Evolutionary conservation across 495 filamentous ascomycete genomes (phyloP), one percentile per base, ranked within the genome.

Genomic region (Penicillium taxi): DNA sequence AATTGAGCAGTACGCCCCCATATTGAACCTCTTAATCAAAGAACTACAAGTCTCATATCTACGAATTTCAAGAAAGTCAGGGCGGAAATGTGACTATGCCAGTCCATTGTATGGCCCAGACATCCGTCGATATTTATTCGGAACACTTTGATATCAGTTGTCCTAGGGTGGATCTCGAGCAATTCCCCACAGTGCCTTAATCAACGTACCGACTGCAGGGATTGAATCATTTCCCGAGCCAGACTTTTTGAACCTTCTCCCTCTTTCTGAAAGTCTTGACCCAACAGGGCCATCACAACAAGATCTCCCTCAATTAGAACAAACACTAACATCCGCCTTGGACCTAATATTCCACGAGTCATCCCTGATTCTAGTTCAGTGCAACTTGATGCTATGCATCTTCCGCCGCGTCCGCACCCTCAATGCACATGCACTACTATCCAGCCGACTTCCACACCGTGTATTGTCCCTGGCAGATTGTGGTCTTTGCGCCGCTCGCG

Each of bases 1-100:
- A 31, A 56, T 73, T 16, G 74, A 78, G 63, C 73, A 1, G 64
- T 64, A 7, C 71, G 72, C 2, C 47, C 76, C 3, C 71, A 76
- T 30, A 48, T 66, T 9, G 70, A 77, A 43, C 41, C 44, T 0
- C 32, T 66, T 15, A 37, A 48, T 25, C 26, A 35, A 26, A 42
- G 46, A 25, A 17, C 50, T 17, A 37, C 43, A 37, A 30, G 46
- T 17, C 36, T 50, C 5, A 25, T 37, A 35, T 45, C 7, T 41
- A 35, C 31, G 39, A 39, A 29, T 13, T 6, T 5, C 42, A 8
- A n/a, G n/a, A 9, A 44, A 17, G 6, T 18, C 22, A 33, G 19
- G n/a, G n/a, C n/a, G n/a, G n/a, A n/a, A n/a, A n/a, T n/a, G n/a
- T n/a, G n/a, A 35, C 23, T 14, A 11, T 21, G 21, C 13, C 21